phyloP scores from a whole-genome alignment of 306 rosid species.

The Calophaca sinica region DNA sequence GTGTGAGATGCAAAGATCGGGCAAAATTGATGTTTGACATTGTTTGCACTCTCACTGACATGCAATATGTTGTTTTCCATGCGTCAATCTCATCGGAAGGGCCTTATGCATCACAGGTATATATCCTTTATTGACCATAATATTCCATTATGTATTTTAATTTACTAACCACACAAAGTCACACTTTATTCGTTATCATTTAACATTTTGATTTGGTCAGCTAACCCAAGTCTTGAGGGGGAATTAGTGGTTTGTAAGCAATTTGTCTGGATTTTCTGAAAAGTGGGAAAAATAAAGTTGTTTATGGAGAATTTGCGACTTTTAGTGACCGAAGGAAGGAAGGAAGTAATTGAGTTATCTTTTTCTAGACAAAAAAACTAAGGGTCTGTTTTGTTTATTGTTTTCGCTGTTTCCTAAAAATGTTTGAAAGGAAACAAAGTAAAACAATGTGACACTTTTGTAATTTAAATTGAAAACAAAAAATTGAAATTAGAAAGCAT shows the following conservation, averaged over 20 bases:
- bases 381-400: too few species aligned
- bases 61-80: constrained; percentile 88
- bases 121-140: neutral
- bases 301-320: too few species aligned
- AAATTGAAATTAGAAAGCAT: too few species aligned
- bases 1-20: constrained; percentile 77
- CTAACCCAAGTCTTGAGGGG: neutral
- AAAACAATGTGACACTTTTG: too few species aligned
- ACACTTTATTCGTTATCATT: neutral
- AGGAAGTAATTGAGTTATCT: too few species aligned
- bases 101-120: constrained; percentile 79
- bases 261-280: too few species aligned
- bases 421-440: too few species aligned
- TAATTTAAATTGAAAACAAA: too few species aligned
- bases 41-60: constrained; percentile 85
- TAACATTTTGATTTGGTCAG: neutral
- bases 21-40: constrained; percentile 86
- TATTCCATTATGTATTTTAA: neutral
- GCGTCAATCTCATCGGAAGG: constrained; percentile 74
- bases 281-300: too few species aligned
- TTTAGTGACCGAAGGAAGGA: too few species aligned
- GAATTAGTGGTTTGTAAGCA: neutral
- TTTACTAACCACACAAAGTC: neutral
- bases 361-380: too few species aligned
- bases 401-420: too few species aligned